Conservation (phyloP, 176 grass and related monocot species). For the Eragrostis nindensis region DNA sequence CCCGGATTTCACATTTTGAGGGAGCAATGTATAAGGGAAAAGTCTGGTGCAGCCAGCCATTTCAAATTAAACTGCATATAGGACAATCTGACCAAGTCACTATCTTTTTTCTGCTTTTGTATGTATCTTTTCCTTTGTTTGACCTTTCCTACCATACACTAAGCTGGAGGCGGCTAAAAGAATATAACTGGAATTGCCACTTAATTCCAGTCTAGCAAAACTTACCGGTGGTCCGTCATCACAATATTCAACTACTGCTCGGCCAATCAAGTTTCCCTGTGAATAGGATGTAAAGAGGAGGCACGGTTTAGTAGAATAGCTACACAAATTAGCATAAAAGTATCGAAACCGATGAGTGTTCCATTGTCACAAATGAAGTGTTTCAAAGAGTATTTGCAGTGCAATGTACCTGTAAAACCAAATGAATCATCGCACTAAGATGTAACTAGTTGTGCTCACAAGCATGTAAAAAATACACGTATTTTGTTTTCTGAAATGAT, state of each 20-base stretch:
- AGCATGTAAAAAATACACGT: constrained; percentile 8
- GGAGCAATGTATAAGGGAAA: background rate
- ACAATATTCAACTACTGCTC: constrained; percentile 84
- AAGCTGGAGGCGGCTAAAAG: background rate
- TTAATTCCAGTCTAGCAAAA: constrained; percentile 29
- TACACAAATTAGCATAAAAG: background rate
- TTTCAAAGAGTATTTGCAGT: background rate
- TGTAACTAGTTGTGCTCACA: background rate
- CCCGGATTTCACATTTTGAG: background rate
- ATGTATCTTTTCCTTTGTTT: too few relatives aligned
- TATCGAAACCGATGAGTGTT: background rate
- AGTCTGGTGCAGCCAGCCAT: background rate
- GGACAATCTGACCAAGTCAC: background rate
- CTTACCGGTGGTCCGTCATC: constrained; percentile 80
- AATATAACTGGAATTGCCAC: background rate
- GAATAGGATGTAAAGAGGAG: constrained; percentile 8
- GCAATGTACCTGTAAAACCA: background rate
- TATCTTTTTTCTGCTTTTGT: too few relatives aligned
- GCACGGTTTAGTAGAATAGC: constrained; percentile 12
- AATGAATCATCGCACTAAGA: background rate
- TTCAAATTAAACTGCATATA: constrained; percentile 13
- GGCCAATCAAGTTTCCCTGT: constrained; percentile 93
- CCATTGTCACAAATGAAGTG: background rate
- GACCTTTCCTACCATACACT: background rate
- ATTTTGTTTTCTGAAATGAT: background rate